Evolutionary conservation across 1,139 yeast genomes (phyloP).

Genomic region (Pichia sp.): DNA sequence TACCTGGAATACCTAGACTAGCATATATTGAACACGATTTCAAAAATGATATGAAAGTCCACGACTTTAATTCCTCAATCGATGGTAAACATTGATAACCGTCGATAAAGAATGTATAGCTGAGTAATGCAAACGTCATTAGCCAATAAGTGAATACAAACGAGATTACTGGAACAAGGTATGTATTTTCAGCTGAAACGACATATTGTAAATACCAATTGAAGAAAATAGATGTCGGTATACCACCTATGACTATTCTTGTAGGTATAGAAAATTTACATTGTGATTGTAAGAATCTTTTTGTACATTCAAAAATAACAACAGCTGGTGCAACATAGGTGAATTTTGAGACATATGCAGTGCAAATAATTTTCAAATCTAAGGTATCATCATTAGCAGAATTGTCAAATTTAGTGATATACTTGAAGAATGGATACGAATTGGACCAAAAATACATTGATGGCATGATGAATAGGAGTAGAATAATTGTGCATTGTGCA

Average conservation of each 20-base stretch:
- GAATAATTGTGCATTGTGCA: conserved; percentile 28
- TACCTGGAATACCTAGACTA: conserved; percentile 69
- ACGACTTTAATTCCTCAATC: conserved; percentile 40
- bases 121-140: conserved; percentile 45
- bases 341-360: conserved; percentile 16
- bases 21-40: conserved; percentile 60
- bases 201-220: conserved; percentile 40
- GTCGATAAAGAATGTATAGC: conserved; percentile 49
- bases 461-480: conserved; percentile 20
- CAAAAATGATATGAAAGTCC: conserved; percentile 39
- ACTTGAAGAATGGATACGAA: conserved; percentile 12
- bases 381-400: conserved; percentile 19
- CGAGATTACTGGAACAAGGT: conserved; percentile 59
- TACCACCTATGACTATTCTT: conserved; percentile 40
- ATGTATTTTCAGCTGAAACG: conserved; percentile 29
- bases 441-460: conserved; percentile 22
- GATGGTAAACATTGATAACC: conserved; percentile 50
- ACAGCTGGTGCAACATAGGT: conserved; percentile 43
- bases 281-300: conserved; percentile 48
- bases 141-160: conserved; percentile 59
- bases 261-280: conserved; percentile 51
- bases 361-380: conserved; percentile 18
- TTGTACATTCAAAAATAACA: conserved; percentile 46
- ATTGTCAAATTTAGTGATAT: conserved; percentile 1
- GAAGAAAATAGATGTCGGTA: conserved; percentile 41